Base-by-base conservation (phyloP, 2,329 filamentous ascomycete genomes). In the Exophiala alcalophila region DNA sequence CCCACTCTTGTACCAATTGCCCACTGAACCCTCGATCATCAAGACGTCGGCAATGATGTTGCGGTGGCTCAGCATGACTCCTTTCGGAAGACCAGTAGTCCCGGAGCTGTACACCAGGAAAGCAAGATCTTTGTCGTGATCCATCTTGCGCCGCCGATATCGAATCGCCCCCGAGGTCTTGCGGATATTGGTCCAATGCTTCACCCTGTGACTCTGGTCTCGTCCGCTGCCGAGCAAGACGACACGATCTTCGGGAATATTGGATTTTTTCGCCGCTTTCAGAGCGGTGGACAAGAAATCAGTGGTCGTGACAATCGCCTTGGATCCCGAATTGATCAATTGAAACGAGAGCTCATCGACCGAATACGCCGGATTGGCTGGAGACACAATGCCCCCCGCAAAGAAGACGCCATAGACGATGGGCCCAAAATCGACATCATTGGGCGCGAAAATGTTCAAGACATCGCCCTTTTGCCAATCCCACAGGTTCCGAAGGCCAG, bases 11-110 rank as follows among this genome's bases (percentile, higher is more conserved):
- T 74, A 67, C 30, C 74, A 70, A 2, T 61, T 49, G 0, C 73
- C 69, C 0, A 76, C 76, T 26, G 80, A 67, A 40, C 69, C 67
- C 33, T 73, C 62, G 20, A 74, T 60, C 65, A 85, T 81, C 20
- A 77, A 55, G 4, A 81, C 60, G 62, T 95, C 94, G 45, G 87
- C 70, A 7, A 94, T 77, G 44, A 96, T 81, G 61, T 96, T 96
- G 49, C 69, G 65, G 65, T 97, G 91, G 9, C 80, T 84, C 23
- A 96, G 72, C 78, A 88, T 86, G 11, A 96, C 91, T 9, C 90
- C 91, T 65, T 97, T 97, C 0, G 91, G 90, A 33, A 90, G 69
- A 2, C 91, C 91, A 0, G 91, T 96, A 0, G 91, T 97, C 4
- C 91, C 91, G 4, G 84, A 90, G 38, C 83, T 88, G 64, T 94